phyloP scores from a whole-genome alignment of 257 asterid genomes.

The Ilex asprella region DNA sequence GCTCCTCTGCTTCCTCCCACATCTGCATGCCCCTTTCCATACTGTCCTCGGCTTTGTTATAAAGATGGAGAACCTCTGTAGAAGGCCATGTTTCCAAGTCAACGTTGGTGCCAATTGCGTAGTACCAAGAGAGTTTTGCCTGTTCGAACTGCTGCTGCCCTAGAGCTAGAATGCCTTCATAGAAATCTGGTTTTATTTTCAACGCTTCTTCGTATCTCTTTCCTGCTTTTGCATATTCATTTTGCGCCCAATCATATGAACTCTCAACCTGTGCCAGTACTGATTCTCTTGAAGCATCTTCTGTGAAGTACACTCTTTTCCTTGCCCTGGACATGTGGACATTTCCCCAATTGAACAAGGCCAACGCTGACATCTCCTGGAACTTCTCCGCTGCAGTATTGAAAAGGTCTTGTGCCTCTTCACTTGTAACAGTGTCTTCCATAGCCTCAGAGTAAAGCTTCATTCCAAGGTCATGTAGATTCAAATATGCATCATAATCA shows the following conservation, averaged over 20 bases:
- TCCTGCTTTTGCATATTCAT: conserved; percentile 55
- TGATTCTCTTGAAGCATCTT: conserved; percentile 51
- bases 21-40: conserved; percentile 75
- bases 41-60: conserved; percentile 69
- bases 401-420: conserved; percentile 73
- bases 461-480: conserved; percentile 70
- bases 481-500: conserved; percentile 64
- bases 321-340: conserved; percentile 79
- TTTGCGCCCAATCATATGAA: conserved; percentile 66
- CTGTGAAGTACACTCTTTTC: conserved; percentile 48
- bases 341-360: conserved; percentile 83
- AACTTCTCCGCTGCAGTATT: conserved; percentile 59
- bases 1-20: conserved; percentile 65
- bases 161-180: conserved; percentile 66
- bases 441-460: conserved; percentile 70
- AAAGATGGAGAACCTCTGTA: conserved; percentile 51
- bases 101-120: conserved; percentile 39
- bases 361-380: conserved; percentile 81
- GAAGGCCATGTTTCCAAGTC: conserved; percentile 65
- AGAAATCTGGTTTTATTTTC: conserved; percentile 49
- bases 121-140: conserved; percentile 83
- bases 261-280: conserved; percentile 35
- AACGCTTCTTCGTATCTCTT: conserved; percentile 67
- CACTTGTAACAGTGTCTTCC: conserved; percentile 75
- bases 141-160: conserved; percentile 79